Base-by-base conservation (phyloP, 371 early-diverging fungal species). In the Rhizomucor miehei region DNA sequence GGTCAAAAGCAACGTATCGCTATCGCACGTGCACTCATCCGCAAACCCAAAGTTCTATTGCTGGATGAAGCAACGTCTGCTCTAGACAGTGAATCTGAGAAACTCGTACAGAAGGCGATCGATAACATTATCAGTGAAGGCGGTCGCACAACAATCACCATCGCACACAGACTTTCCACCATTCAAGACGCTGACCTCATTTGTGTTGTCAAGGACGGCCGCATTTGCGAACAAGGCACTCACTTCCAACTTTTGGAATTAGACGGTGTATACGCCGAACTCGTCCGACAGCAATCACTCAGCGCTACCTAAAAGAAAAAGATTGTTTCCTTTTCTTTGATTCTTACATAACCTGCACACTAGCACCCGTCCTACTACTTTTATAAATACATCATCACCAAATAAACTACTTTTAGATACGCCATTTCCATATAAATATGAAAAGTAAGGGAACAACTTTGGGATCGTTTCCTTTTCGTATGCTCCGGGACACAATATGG, bases 1-100 rank as follows among this genome's bases (percentile, higher is more conserved):
- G 66, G 66, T 19, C 66, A 66, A 43, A 66, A 66, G 52, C 66
- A 66, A 19, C 58, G 66, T 13, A 66, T 66, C 49, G 66, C 66
- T 1, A 66, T 66, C 36, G 66, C 88, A 9, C 75, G 90, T 50
- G 86, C 86, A 0, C 35, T 85, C 53, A 82, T 98, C 60, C 86
- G 89, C 48, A 84, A 95, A 54, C 94, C 94, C 34, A 80, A 75
- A 54, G 82, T 97, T 12, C 71, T 97, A 46, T 69, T 98, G 29
- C 73, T 98, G 37, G 99, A 99, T 65, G 99, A 99, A 65, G 95
- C 98, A 0, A 98, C 99, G 1, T 88, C 91, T 8, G 95, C 95
- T 0, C 62, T 97, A 44, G 96, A 96, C 67, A 82, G 88, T 19
- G 85, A 90, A 59, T 86, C 88, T 25, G 99, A 99, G 67, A 84